Base-by-base conservation (phyloP, 169 alveolate genomes). In the Plasmodium knowlesi region DNA sequence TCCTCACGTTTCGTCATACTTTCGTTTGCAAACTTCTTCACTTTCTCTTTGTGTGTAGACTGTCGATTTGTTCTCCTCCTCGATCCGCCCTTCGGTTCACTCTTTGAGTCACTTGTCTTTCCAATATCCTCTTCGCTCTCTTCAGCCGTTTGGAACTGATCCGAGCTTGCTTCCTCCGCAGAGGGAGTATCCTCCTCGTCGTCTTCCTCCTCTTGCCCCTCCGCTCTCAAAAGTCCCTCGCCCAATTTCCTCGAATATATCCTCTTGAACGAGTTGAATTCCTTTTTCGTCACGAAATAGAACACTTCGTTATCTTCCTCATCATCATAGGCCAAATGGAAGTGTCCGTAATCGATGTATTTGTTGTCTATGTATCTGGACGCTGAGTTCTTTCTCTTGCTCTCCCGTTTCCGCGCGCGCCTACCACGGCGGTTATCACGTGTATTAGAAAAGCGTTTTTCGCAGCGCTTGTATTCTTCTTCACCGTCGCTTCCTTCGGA, bases 251-350 rank as follows among this genome's bases (percentile, higher is more conserved):
- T 83, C 0, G 91, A 83, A 83, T 16, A 22, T 12, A 41, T 46
- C 41, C 61, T 50, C 22, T 41, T 72, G 71, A 43, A 72, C n/a
- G 32, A 14, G 25, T 57, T 50, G 50, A 74, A 74, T 16, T 74
- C 86, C 70, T 86, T 86, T 74, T 76, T 74, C 70, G 93, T 53
- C 30, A 74, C 79, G 32, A 53, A 86, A 37, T 86, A 86, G 5
- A 22, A 86, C 9, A 86, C 85, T 32, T 30, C 85, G 67, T 76
- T 86, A 43, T 76, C 71, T 3, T 73, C 76, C 41, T 67, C 80
- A 5, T 85, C 93, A 8, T 53, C 82, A 54, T 74, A 86, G 30
- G 86, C 93, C 43, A 86, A 34, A 30, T 86, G 82, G 43, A 86
- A 86, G 67, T 86, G 80, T 16, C 76, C 25, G 25, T 74, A 86